Evolutionary conservation across 108 stramenopile species (phyloP).

Genomic region (Nitzschia inconspicua): DNA sequence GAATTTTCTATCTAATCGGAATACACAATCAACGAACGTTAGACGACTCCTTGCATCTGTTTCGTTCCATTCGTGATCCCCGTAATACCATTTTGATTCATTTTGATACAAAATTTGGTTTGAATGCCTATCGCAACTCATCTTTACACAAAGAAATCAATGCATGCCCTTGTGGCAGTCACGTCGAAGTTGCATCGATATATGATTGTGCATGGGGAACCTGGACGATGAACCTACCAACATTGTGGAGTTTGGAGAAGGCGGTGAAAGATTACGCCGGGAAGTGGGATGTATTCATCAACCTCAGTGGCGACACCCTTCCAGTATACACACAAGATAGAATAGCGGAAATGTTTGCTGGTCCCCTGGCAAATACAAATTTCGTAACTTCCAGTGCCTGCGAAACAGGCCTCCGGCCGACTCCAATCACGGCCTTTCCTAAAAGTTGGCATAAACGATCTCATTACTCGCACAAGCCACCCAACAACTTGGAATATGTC

Average conservation of each 20-base stretch:
- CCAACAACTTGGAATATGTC: conserved; percentile 37
- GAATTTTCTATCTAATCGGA: conserved; percentile 75
- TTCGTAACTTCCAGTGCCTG: conserved; percentile 80
- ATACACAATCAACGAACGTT: conserved; percentile 80
- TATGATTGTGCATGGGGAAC: conserved; percentile 59
- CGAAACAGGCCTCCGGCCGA: conserved; percentile 78
- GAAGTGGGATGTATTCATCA: conserved; percentile 80
- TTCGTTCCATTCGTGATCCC: conserved; percentile 67
- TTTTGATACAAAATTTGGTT: conserved; percentile 62
- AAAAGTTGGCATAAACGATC: conserved; percentile 79
- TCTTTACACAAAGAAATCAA: conserved; percentile 52
- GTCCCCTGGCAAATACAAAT: conserved; percentile 61
- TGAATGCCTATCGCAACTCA: conserved; percentile 39
- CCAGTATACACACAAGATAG: conserved; percentile 62
- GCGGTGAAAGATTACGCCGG: conserved; percentile 29
- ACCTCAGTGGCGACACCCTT: conserved; percentile 77
- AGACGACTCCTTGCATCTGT: conserved; percentile 55
- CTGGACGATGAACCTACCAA: conserved; percentile 89
- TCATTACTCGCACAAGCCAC: conserved; percentile 60
- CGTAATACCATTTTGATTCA: conserved; percentile 72
- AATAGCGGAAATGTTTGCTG: conserved; percentile 55
- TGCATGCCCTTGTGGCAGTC: conserved; percentile 48
- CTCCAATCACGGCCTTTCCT: conserved; percentile 67
- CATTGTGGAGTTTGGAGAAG: conserved; percentile 75
- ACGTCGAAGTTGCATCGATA: conserved; percentile 35